These are phyloP conservation scores for Aspergillus kassunensis DNA, from an alignment of 495 filamentous ascomycete species.

Conservation along the genomic window DNA sequence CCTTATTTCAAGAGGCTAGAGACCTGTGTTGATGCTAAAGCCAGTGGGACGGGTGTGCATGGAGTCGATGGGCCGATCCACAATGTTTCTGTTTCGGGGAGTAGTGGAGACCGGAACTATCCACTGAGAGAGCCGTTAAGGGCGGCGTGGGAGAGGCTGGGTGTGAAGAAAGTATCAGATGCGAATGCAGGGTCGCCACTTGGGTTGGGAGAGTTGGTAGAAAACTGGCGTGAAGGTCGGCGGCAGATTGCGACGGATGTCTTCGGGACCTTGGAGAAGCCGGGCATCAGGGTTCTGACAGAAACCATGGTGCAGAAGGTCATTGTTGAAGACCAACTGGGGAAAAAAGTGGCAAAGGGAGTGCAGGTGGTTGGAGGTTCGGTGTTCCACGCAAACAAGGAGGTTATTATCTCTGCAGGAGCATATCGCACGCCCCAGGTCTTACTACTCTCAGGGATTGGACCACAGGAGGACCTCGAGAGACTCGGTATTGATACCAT, in stretches of 20 bases:
- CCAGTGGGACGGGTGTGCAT: constrained; percentile 14
- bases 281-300: constrained; percentile 18
- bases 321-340: constrained; percentile 11
- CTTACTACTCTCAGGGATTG: constrained; percentile 9
- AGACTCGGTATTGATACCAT: neutral
- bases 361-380: constrained; percentile 25
- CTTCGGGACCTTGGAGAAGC: constrained; percentile 19
- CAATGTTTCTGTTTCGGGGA: constrained; percentile 15
- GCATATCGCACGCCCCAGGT: constrained; percentile 18
- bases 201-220: constrained; percentile 25
- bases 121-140: constrained; percentile 23
- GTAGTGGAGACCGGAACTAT: constrained; percentile 33
- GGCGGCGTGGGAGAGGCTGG: constrained; percentile 20
- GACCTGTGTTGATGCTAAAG: constrained; percentile 17
- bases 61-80: constrained; percentile 24
- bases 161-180: constrained; percentile 23
- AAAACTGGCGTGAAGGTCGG: constrained; percentile 30
- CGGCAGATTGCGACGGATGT: constrained; percentile 27
- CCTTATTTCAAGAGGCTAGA: constrained; percentile 32
- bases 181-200: constrained; percentile 24
- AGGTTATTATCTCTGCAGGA: constrained; percentile 31
- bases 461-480: neutral
- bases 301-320: constrained; percentile 22
- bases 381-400: constrained; percentile 17
- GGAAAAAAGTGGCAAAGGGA: constrained; percentile 19